Evolutionary conservation across 805 yeast genomes (phyloP), one percentile per base, ranked within the genome.

Genomic region (Candida orba): DNA sequence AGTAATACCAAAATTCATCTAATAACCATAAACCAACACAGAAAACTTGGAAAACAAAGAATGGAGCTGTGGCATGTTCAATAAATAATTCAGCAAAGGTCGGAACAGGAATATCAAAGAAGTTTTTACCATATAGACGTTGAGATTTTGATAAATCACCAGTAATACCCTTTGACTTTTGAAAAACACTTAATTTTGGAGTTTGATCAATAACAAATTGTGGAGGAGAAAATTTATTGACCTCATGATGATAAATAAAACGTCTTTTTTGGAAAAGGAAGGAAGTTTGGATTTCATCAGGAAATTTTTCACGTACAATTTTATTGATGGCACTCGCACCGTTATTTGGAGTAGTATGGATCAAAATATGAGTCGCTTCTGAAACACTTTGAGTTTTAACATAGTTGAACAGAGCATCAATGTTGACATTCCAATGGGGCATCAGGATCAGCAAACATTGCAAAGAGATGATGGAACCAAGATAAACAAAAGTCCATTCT

Each of bases 21-120:
- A 93, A 77, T 59, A 87, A 76, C 97, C 98, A 93, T 49, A 93
- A 71, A 5, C 91, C 95, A 46, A 91, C 95, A 60, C 97, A 90
- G 63, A 93, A 93, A 45, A 93, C 73, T 69, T 93, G 99, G 71
- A 93, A 93, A 23, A 93, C 96, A 56, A 93, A 93, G 63, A 93
- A 87, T 12, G 99, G 99, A 13, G 99, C 98, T 34, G 93, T 90
- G 10, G 98, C 98, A 62, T 93, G 99, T 66, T 93, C 98, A 59
- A 87, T 83, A 71, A 93, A 93, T 56, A 93, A 72, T 64, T 91
- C 98, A 44, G 75, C 50, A 56, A 93, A 91, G 0, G 96, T 78
- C 40, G 99, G 99, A 43, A 93, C 76, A 27, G 99, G 99, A 52
- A 93, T 91, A 59, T 93, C 99, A 60, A 93, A 93, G 52, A 75